These are phyloP conservation scores for Chalciporus pseudorubinellus DNA, from an alignment of 768 basidiomycete species.

Conservation along the genomic window DNA sequence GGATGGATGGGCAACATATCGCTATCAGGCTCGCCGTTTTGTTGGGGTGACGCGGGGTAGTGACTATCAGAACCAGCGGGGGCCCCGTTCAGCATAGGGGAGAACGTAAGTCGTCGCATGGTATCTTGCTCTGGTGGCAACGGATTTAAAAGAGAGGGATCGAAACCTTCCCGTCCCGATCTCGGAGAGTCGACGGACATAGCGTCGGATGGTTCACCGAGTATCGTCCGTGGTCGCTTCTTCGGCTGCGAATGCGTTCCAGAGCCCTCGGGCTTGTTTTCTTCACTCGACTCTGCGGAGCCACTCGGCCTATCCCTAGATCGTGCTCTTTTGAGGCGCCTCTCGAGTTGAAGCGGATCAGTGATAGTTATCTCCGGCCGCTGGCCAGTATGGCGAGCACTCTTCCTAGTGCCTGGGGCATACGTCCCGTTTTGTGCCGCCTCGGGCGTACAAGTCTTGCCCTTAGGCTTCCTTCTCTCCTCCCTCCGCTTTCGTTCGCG, in stretches of 20 bases:
- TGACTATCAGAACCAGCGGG: conserved; percentile 2
- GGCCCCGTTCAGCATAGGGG: conserved; percentile 25
- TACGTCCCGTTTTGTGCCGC: conserved; percentile 32
- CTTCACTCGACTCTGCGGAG: conserved; percentile 44
- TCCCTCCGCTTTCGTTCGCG: conserved; percentile 67
- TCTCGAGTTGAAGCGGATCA: conserved; percentile 72
- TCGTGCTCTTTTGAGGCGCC: conserved; percentile 70
- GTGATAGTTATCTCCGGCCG: conserved; percentile 70
- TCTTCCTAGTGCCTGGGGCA: conserved; percentile 60
- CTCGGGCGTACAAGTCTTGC: conserved; percentile 15
- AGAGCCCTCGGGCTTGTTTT: conserved; percentile 42
- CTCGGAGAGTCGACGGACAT: conserved; percentile 40
- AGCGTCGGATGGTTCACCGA: conserved; percentile 32
- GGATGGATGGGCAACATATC: conserved; percentile 22
- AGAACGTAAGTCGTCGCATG: conserved; percentile 20
- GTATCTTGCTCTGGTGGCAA: conserved; percentile 33
- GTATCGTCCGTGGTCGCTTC: conserved; percentile 45
- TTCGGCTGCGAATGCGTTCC: conserved; percentile 47
- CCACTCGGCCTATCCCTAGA: conserved; percentile 54
- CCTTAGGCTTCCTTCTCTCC: conserved; percentile 44
- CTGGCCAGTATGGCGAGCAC: conserved; percentile 70
- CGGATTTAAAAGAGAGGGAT: conserved; percentile 54
- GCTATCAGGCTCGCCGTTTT: conserved; percentile 13
- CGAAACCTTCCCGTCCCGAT: conserved; percentile 44
- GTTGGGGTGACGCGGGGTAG: conserved; percentile 5